These are phyloP conservation scores for Medicago arabica DNA, from an alignment of 306 rosid genomes.

Conservation along the genomic window DNA sequence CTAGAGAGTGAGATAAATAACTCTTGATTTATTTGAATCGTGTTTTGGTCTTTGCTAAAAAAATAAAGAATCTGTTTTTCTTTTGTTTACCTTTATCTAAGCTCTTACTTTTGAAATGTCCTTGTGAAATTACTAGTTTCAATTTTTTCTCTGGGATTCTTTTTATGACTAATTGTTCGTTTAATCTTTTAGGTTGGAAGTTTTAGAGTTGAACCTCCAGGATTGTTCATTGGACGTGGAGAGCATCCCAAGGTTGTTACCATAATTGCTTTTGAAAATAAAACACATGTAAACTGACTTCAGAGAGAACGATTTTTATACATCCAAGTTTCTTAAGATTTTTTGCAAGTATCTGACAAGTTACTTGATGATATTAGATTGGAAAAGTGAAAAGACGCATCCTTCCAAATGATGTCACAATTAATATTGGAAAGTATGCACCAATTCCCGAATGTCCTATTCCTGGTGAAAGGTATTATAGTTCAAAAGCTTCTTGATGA, in stretches of 20 bases:
- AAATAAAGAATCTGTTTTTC: background rate
- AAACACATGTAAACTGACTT: conserved; percentile 12
- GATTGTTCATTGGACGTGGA: conserved; percentile 98
- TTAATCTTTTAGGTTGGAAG: conserved; percentile 79
- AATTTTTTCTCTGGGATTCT: background rate
- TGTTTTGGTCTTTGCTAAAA: background rate
- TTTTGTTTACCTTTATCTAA: conserved; percentile 10
- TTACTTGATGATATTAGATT: conserved; percentile 62
- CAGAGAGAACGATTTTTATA: conserved; percentile 35
- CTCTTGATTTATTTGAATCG: background rate
- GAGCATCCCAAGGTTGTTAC: conserved; percentile 96
- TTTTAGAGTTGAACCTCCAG: conserved; percentile 98
- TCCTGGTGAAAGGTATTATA: conserved; percentile 81
- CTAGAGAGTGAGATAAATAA: background rate
- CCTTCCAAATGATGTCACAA: conserved; percentile 75
- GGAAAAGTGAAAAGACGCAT: conserved; percentile 91
- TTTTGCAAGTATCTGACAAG: conserved; percentile 17
- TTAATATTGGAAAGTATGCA: conserved; percentile 85
- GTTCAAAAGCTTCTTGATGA: conserved; percentile 11
- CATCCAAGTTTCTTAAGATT: background rate
- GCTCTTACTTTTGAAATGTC: conserved; percentile 4
- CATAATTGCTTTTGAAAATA: conserved; percentile 28
- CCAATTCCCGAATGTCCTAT: conserved; percentile 94
- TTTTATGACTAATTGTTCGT: background rate
- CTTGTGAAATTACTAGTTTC: conserved; percentile 17